Evolutionary conservation across 225 moss, liverwort and hornwort genomes (phyloP), one percentile per base, ranked within the genome.

Genomic region (Straminergon stramineum): DNA sequence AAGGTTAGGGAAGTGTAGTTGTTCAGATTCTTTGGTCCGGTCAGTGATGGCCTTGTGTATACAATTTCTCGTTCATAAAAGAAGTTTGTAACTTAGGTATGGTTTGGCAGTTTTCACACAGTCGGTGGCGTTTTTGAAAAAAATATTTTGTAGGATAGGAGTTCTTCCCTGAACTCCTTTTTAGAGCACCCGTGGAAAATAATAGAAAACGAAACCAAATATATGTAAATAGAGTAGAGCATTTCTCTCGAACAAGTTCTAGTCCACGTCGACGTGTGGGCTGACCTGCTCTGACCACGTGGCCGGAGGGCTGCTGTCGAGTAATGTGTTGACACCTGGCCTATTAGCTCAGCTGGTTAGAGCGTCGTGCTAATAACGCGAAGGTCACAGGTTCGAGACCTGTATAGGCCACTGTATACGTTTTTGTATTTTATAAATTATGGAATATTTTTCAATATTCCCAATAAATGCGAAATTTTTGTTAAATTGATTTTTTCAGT

Each of bases 21-120:
- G 60, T 94, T 89, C 93, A 92, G 92, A 93, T 94, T 94, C 91
- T 92, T 93, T 90, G 87, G 82, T 92, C 84, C 51, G 91, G 94
- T 78, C 87, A 83, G 84, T 90, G 78, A 92, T 89, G 89, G 77
- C 92, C 91, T 85, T 92, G 91, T 94, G 94, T 93, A 92, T 91
- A 94, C 92, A 88, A 90, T 79, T 91, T 87, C 90, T 85, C 84
- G 85, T 92, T 83, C 90, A 87, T 88, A 65, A 90, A 93, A 71
- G 65, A 89, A 87, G 88, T 84, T 89, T 87, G 92, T 93, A 89
- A 84, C 83, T 65, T 75, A 53, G 89, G 90, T 89, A 86, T 75
- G 81, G 48, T 41, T 43, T 77, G 87, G 30, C 82, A 20, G 52
- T 78, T 85, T 60, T 67, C 45, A 61, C 56, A 48, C 27, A 69